Evolutionary conservation across 495 filamentous ascomycete species (phyloP), one percentile per base, ranked within the genome.

Genomic region (Aspergillus egyptiacus): DNA sequence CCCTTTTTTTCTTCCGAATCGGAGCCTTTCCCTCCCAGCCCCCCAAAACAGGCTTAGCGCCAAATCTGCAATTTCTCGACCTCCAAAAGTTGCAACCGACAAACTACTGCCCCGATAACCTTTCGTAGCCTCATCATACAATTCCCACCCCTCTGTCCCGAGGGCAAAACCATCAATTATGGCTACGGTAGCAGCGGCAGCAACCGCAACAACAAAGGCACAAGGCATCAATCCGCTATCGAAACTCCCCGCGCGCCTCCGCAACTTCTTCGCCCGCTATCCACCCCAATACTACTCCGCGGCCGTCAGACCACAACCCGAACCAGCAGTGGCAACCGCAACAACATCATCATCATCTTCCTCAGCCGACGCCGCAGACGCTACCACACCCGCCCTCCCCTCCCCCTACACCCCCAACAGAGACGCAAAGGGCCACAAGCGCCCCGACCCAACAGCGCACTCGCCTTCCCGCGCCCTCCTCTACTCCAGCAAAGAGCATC

Each of bases 251-350:
- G 67, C 74, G 15, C 82, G 83, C 14, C 78, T 98, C n/a, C 79
- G 79, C 49, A 82, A 82, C 52, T 96, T 98, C 78, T 88, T 98
- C 67, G 82, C 85, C 28, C 82, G 85, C 51, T 96, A 89, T 60
- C 93, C 91, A 19, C 90, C 91, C 22, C 69, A 73, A 57, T 40
- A 65, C 49, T 68, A 70, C 55, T 70, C 74, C 38, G 50, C 64
- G 6, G 53, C 68, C 38, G 64, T 72, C 42, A 55, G 66, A 62
- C 65, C 64, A 48, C 69, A 56, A 59, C 74, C 57, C 39, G 65
- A 68, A 9, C 55, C 68, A 22, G 62, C 54, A 44, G 44, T 58
- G 36, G 45, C 60, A 54, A 67, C 51, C 49, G 45, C 54, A 50
- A 19, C 53, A 33, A 36, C 42, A 38, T 23, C 39, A 22, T 14